Percentiles rank a stretch among this genome's conserved stretches.
phyloP scores from a whole-genome alignment of 331 rosid genomes.

The Acacia pycnantha region DNA sequence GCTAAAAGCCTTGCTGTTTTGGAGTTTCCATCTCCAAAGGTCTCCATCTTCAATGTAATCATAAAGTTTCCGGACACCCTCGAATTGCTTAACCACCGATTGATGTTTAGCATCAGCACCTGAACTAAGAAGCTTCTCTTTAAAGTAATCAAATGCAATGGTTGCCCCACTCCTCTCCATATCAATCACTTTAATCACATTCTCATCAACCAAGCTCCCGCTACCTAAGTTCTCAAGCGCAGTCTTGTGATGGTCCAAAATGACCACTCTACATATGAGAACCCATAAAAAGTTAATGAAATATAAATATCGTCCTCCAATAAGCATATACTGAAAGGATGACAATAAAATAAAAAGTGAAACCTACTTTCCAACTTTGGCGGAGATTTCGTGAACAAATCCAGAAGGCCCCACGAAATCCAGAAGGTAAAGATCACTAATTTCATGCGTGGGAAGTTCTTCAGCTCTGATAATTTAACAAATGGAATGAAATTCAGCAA shows the following conservation, averaged over 20 bases:
- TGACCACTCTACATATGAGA: conserved; percentile 42
- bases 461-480: conserved; percentile 32
- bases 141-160: conserved; percentile 88
- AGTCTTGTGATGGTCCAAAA: conserved; percentile 94
- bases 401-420: conserved; percentile 80
- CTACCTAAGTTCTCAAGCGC: conserved; percentile 50
- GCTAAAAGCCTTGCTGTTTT: conserved; percentile 78
- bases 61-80: conserved; percentile 49
- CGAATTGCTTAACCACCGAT: conserved; percentile 43
- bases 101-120: conserved; percentile 19
- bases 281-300: background rate
- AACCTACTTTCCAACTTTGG: conserved; percentile 50
- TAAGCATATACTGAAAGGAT: background rate
- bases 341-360: background rate
- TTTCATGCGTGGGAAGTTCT: conserved; percentile 60
- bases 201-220: conserved; percentile 32
- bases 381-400: conserved; percentile 59
- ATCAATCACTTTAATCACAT: conserved; percentile 59
- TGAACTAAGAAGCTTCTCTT: conserved; percentile 41
- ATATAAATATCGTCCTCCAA: background rate
- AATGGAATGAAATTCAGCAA: background rate
- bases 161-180: conserved; percentile 89
- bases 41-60: conserved; percentile 86
- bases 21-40: conserved; percentile 89
- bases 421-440: conserved; percentile 71